A percentile compares a stretch with the other conserved stretches of the same genome.
phyloP scores from a whole-genome alignment of 2,329 filamentous ascomycete genomes.

The Geosmithia flava region DNA sequence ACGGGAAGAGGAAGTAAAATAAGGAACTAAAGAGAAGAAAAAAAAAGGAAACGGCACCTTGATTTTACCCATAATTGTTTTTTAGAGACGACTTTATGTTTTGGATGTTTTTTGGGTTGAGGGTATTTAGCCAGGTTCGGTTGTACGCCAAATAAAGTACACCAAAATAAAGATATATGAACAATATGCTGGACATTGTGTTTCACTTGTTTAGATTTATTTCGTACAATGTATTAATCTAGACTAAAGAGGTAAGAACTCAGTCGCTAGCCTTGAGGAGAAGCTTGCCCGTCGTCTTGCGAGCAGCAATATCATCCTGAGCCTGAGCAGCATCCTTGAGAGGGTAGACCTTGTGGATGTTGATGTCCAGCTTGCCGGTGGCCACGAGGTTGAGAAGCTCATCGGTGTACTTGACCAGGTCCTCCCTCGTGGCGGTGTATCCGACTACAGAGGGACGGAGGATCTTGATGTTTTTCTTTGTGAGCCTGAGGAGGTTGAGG shows the following conservation, averaged over 20 bases:
- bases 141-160: too few species aligned
- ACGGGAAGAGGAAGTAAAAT: conserved; percentile 2
- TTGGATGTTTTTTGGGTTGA: too few species aligned
- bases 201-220: too few species aligned
- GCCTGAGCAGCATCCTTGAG: conserved; percentile 60
- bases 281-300: conserved; percentile 76
- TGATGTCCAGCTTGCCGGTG: conserved; percentile 57
- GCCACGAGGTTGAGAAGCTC: conserved; percentile 64
- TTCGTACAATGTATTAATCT: too few species aligned
- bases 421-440: conserved; percentile 58
- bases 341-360: conserved; percentile 66
- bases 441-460: conserved; percentile 61
- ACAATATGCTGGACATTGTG: too few species aligned
- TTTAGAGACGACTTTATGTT: too few species aligned
- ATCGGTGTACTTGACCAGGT: conserved; percentile 55
- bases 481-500: conserved; percentile 40
- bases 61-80: too few species aligned
- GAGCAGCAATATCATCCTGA: conserved; percentile 66
- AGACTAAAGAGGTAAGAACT: conserved; percentile 18
- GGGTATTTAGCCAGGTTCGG: too few species aligned
- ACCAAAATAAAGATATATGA: too few species aligned
- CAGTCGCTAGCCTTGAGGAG: conserved; percentile 44
- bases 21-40: neutral
- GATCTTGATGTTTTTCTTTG: conserved; percentile 65
- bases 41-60: too few species aligned